These are phyloP conservation scores for Aspergillus floridensis DNA, from an alignment of 2,329 filamentous ascomycete species.

Conservation along the genomic window DNA sequence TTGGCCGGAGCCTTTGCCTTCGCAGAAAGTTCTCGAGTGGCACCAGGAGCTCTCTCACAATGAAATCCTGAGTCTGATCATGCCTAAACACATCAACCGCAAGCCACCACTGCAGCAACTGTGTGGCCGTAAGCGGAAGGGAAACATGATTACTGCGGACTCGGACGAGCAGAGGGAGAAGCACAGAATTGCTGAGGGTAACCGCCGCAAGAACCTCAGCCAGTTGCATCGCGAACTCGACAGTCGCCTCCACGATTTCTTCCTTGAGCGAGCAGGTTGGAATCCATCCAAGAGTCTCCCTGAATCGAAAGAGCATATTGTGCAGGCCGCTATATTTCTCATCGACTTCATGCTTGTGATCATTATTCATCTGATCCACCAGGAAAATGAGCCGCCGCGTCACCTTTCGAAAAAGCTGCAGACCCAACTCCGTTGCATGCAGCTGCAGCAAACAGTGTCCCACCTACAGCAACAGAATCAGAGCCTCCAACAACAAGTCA, in stretches of 20 bases:
- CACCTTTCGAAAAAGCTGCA: conserved; percentile 40
- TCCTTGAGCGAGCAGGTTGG: conserved; percentile 41
- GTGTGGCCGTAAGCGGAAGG: conserved; percentile 41
- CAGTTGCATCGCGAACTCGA: conserved; percentile 39
- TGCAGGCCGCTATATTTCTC: conserved; percentile 38
- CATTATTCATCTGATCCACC: conserved; percentile 35
- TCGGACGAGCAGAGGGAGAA: conserved; percentile 41
- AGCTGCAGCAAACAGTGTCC: conserved; percentile 35
- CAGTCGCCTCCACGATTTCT: conserved; percentile 39
- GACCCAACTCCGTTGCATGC: conserved; percentile 40
- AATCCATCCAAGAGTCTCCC: conserved; percentile 40
- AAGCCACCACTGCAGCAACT: conserved; percentile 41
- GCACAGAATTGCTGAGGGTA: conserved; percentile 42
- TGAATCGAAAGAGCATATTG: conserved; percentile 43
- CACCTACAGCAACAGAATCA: conserved; percentile 40
- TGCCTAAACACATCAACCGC: conserved; percentile 38
- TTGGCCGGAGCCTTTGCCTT: conserved; percentile 33
- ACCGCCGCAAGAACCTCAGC: conserved; percentile 41
- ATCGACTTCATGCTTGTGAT: conserved; percentile 41
- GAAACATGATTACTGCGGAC: conserved; percentile 30
- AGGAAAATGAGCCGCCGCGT: conserved; percentile 34
- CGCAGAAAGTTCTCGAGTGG: conserved; percentile 34
- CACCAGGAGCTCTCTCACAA: conserved; percentile 32
- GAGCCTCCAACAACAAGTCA: conserved; percentile 33
- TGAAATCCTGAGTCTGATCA: conserved; percentile 36